Base-by-base conservation (phyloP, 805 yeast genomes). In the Pichia occidentalis region DNA sequence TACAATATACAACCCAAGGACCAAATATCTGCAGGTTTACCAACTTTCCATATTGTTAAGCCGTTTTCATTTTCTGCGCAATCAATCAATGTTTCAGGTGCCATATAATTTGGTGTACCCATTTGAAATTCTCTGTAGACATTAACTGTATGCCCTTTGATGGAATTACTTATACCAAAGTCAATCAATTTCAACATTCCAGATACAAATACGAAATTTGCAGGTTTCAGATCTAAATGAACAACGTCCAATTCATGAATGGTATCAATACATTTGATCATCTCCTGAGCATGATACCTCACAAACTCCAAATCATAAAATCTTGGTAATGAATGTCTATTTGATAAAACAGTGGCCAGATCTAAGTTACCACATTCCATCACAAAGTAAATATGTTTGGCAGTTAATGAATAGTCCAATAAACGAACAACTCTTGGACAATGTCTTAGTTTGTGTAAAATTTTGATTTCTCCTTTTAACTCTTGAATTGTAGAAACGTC, bases 101-200 rank as follows among this genome's bases (percentile, higher is more conserved):
- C 96, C 97, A 90, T 92, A 57, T 90, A 92, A 56, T 84, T 86
- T 2, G 96, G 95, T 0, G 98, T 90, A 4, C 98, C 98, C 36
- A 87, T 81, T 56, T 86, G 96, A 5, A 86, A 74, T 43, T 85
- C 95, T 41, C 97, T 70, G 54, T 88, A 88, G 14, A 90, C 75
- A 50, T 92, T 90, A 16, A 85, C 78, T 0, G 97, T 90, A 53
- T 86, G 85, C 37, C 88, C 96, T 1, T 95, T 92, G 1, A 92
- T 86, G 0, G 90, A 86, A 60, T 88, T 84, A n/a, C 97, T 85
- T 33, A 84, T 84, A 12, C 98, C 98, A 68, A 90, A 92, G 61
- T 90, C 98, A 44, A 90, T 90, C 29, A 90, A 75, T 54, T 90
- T 90, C 48, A 90, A 64, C 33, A 75, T 68, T 0, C 97, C 97